Base-by-base conservation (phyloP, 768 basidiomycete genomes). In the Leucocoprinus sp. region DNA sequence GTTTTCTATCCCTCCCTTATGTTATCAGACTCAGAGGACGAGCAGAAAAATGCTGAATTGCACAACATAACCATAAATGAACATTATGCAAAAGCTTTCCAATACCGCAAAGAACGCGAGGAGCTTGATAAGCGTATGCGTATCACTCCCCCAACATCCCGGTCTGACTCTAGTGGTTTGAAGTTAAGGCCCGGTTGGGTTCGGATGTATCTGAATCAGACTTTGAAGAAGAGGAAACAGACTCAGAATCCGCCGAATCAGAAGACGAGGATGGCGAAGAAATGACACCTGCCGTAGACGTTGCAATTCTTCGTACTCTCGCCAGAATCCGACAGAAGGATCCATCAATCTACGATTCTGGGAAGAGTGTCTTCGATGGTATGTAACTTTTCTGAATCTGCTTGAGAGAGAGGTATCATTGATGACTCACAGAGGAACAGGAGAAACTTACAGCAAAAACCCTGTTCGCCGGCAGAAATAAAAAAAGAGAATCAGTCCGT, bases 191-290 rank as follows among this genome's bases (percentile, higher is more conserved):
- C 43, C 89, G 92, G 64, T 90, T 93, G 60, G 85, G 88, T 17
- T 85, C 84, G 0, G 84, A 87, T 57, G 66, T 64, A 29, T 80
- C 81, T 27, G 69, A 71, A 9, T 65, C 65, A 15, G 72, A 67
- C 1, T 70, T 69, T 14, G 78, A 74, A 2, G 70, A 69, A 2
- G 67, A 63, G n/a, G 59, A 59, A 3, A 70, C 71, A 5, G 84
- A 85, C 56, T 85, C 82, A 0, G 86, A 90, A 58, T 75, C 76
- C 22, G 82, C 78, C 34, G 88, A 91, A 55, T 79, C 79, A 1
- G 93, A 98, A 58, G 93, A 98, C 59, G 88, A 93, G 57, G 87
- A 95, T 47, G 96, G 93, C 11, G 90, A 91, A 54, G 89, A 97
- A 60, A 76, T 98, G 41, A 98, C 93, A 0, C 92, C 93, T 3